Percentiles rank a stretch among this genome's conserved stretches.
These are phyloP conservation scores for Penicillium sp. DNA, from an alignment of 2,329 filamentous ascomycete species.

Conservation along the genomic window DNA sequence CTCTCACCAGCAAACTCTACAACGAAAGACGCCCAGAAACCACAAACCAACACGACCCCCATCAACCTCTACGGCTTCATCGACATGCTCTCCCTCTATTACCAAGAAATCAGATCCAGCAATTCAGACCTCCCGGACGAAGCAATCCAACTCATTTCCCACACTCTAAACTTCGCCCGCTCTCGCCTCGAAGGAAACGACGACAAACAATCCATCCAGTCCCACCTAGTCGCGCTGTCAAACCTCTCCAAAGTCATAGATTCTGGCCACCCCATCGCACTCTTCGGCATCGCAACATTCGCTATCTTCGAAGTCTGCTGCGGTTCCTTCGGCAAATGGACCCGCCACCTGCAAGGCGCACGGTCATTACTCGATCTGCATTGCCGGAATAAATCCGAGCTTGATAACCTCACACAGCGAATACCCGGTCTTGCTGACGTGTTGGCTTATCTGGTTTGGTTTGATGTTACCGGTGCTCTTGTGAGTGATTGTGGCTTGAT, in stretches of 20 bases:
- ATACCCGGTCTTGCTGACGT: constrained; percentile 42
- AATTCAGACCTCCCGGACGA: constrained; percentile 21
- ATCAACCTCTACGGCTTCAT: constrained; percentile 29
- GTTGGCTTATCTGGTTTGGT: constrained; percentile 43
- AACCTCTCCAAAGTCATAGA: constrained; percentile 41
- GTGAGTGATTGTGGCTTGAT: constrained; percentile 27
- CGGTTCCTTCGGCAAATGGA: constrained; percentile 41
- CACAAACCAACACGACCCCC: constrained; percentile 5
- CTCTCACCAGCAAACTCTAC: not conserved
- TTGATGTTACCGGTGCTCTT: constrained; percentile 38
- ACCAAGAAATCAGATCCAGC: constrained; percentile 23
- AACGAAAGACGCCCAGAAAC: not conserved
- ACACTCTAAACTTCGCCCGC: constrained; percentile 25
- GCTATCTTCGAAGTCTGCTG: constrained; percentile 48
- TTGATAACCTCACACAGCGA: constrained; percentile 31
- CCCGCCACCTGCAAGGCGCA: constrained; percentile 42
- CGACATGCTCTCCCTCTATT: constrained; percentile 24
- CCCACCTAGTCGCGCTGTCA: constrained; percentile 36
- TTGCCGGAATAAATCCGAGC: constrained; percentile 35
- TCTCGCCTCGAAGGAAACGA: constrained; percentile 22
- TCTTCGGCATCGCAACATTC: constrained; percentile 47
- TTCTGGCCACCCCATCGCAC: constrained; percentile 42
- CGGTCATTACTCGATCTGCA: constrained; percentile 44
- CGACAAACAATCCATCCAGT: constrained; percentile 22
- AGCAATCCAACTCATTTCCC: constrained; percentile 25